Evolutionary conservation across 352 stramenopile species (phyloP), one percentile per base, ranked within the genome.

Genomic region (Thraustochytrium striatum): DNA sequence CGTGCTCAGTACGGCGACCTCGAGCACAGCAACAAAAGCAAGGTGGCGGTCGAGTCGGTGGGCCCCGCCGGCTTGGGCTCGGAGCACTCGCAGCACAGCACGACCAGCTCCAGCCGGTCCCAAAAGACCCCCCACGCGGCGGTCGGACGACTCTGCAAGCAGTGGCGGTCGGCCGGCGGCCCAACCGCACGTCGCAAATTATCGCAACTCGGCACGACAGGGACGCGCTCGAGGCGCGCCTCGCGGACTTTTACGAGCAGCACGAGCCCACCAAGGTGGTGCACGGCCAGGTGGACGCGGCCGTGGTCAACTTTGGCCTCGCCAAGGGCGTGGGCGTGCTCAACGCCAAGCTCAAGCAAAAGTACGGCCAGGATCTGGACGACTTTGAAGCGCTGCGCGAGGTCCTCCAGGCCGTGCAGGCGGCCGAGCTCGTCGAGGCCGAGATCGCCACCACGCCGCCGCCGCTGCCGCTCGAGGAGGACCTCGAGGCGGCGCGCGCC

Each of bases 271-370:
- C 9, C 33, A 72, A 72, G 44, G 21, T 72, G 11, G 43, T 2
- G 2, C 8, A 69, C 43, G 61, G 61, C 9, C 33, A 38, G 8
- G 0, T 30, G 5, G 9, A 72, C 38, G 13, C 8, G 19, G 61
- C 61, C 43, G 33, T 72, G 25, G 61, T 72, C 25, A 72, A 72
- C 33, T 72, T 58, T 69, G 61, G 38, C 25, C 33, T 72, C 13
- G 44, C 36, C 33, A 33, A n/a, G 5, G 61, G 61, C n/a, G 38
- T 52, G 8, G 19, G 21, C 33, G 61, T 35, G 36, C 61, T 72
- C 9, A 72, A 72, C 33, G 19, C 38, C 36, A 72, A 72, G 25
- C 44, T 72, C 8, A 16, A n/a, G 2, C 19, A 33, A 5, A 72
- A 61, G 33, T 72, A 72, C 61, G 44, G 44, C 11, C 30, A 7